phyloP scores from a whole-genome alignment of 2,329 filamentous ascomycete species.

The Alternaria longipes region DNA sequence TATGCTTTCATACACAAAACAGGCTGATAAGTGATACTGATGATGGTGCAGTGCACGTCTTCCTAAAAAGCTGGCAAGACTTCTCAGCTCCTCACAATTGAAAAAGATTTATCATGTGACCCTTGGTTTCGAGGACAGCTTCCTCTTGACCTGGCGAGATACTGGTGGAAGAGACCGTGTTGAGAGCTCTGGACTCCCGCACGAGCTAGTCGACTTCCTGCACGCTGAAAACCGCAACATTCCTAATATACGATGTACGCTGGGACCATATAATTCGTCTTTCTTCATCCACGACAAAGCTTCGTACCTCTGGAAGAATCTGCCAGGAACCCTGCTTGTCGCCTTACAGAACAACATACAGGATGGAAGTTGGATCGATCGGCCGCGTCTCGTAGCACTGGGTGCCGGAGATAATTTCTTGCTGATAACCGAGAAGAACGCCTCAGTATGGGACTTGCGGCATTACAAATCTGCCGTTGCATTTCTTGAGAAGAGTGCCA shows the following conservation, averaged over 20 bases:
- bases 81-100: conserved; percentile 38
- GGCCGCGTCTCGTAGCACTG: conserved; percentile 44
- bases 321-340: conserved; percentile 35
- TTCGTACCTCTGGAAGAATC: conserved; percentile 45
- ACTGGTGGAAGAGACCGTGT: conserved; percentile 34
- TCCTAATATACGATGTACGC: conserved; percentile 37
- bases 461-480: conserved; percentile 32
- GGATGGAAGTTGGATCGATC: conserved; percentile 42
- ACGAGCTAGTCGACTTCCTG: conserved; percentile 39
- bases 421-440: conserved; percentile 41
- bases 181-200: conserved; percentile 36
- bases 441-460: conserved; percentile 40
- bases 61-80: conserved; percentile 35
- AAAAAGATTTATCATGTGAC: conserved; percentile 42
- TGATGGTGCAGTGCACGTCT: conserved; percentile 33
- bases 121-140: conserved; percentile 46
- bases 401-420: conserved; percentile 43
- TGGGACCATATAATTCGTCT: conserved; percentile 47
- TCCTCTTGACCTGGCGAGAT: conserved; percentile 47
- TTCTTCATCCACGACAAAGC: conserved; percentile 43
- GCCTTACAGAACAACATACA: conserved; percentile 41
- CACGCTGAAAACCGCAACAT: conserved; percentile 37
- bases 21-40: background rate
- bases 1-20: conserved; percentile 20
- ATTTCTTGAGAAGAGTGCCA: conserved; percentile 31